These are phyloP conservation scores for Hagleromyces aurorensis DNA, from an alignment of 805 yeast species.

Conservation along the genomic window DNA sequence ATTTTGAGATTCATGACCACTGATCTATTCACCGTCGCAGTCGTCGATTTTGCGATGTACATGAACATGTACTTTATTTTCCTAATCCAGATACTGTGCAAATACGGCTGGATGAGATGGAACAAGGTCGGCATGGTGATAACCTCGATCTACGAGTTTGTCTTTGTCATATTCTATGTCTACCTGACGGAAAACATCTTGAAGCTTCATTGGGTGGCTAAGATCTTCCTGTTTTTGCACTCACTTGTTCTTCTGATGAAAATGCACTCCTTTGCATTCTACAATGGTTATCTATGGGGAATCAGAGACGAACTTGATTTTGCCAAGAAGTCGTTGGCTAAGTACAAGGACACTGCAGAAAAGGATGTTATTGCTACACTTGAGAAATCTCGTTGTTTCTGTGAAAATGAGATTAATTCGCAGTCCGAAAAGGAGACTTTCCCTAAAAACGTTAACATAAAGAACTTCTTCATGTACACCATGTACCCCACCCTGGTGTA, in stretches of 20 bases:
- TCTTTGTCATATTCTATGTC: slow-evolving; percentile 45
- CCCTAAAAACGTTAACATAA: slow-evolving; percentile 62
- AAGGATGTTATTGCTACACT: slow-evolving; percentile 29
- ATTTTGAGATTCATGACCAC: slow-evolving; percentile 49
- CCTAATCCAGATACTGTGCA: slow-evolving; percentile 49
- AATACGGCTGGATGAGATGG: slow-evolving; percentile 49
- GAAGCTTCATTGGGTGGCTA: slow-evolving; percentile 80
- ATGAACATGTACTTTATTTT: slow-evolving; percentile 53
- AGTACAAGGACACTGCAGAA: slow-evolving; percentile 30
- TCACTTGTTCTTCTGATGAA: slow-evolving; percentile 87
- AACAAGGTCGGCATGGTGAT: slow-evolving; percentile 51
- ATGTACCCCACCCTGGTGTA: slow-evolving; percentile 88
- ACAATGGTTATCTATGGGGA: slow-evolving; percentile 82
- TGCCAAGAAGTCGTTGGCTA: slow-evolving; percentile 39
- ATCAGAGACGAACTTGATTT: slow-evolving; percentile 46
- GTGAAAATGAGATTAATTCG: slow-evolving; percentile 59
- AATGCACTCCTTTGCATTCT: slow-evolving; percentile 87
- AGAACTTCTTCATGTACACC: slow-evolving; percentile 66
- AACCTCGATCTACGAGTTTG: slow-evolving; percentile 50
- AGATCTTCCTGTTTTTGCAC: slow-evolving; percentile 77
- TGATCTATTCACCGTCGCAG: slow-evolving; percentile 59
- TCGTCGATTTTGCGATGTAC: slow-evolving; percentile 73
- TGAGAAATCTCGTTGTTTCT: slow-evolving; percentile 51
- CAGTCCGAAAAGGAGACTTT: slow-evolving; percentile 45
- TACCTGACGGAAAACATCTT: slow-evolving; percentile 44